Conservation (phyloP, 2,329 filamentous ascomycete species). For the Sporothrix brasiliensis region DNA sequence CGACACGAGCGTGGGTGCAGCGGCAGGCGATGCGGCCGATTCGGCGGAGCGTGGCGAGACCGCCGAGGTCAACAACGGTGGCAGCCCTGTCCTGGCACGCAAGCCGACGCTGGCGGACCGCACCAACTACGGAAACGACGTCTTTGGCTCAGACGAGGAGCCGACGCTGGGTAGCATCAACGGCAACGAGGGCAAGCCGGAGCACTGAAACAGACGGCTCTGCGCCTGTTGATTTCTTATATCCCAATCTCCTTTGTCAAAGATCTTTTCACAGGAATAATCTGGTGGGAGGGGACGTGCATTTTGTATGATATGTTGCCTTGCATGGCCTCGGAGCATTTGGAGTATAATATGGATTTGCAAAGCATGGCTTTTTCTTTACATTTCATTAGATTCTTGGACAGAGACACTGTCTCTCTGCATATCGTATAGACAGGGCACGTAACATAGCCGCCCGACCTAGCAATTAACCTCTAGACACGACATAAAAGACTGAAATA, state of each 20-base stretch:
- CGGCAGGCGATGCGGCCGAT: background rate
- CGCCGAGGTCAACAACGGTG: background rate
- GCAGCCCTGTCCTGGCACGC: background rate
- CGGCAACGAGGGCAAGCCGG: background rate
- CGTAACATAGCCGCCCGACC: background rate
- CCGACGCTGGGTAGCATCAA: background rate
- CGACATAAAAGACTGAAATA: background rate
- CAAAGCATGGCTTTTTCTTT: background rate
- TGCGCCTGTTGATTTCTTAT: background rate
- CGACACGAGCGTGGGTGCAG: background rate
- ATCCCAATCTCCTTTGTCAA: background rate
- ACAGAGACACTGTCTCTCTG: background rate
- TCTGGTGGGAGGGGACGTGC: background rate
- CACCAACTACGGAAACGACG: constrained; percentile 38
- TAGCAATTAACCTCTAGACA: background rate
- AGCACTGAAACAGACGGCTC: background rate
- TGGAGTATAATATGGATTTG: background rate
- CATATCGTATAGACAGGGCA: constrained; percentile 14
- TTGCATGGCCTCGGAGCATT: constrained; percentile 14
- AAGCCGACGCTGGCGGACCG: constrained; percentile 31
- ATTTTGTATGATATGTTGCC: background rate
- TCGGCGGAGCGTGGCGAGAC: constrained; percentile 15
- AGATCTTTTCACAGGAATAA: constrained; percentile 5
- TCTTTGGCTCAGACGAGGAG: constrained; percentile 35
- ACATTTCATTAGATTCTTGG: background rate